Evolutionary conservation across 1,284 basidiomycete genomes (phyloP).

Genomic region (Vanrija pseudolonga): DNA sequence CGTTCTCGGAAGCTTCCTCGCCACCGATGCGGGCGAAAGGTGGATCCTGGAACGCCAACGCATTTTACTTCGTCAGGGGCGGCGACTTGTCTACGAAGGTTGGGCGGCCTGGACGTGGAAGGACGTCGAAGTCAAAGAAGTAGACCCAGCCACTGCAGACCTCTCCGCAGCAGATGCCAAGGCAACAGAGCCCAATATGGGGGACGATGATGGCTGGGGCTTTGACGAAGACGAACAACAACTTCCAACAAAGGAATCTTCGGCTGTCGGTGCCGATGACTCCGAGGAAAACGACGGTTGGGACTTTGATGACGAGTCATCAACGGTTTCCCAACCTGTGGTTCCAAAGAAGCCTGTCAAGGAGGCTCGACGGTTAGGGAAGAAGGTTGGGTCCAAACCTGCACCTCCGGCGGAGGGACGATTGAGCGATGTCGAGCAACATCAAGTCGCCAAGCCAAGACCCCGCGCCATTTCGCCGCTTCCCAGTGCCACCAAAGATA

Average conservation of each 20-base stretch:
- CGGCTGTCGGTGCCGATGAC: not conserved
- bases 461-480: no score
- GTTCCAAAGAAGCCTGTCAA: constrained; percentile 11
- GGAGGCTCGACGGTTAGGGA: constrained; percentile 21
- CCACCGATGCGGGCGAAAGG: constrained; percentile 51
- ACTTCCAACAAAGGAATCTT: not conserved
- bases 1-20: constrained; percentile 40
- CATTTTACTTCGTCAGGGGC: not conserved
- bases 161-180: not conserved
- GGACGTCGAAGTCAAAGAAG: no score
- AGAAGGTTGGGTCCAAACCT: not conserved
- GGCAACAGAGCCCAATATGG: no score
- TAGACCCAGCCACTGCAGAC: not conserved
- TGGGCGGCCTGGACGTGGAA: constrained; percentile 1
- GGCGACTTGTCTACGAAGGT: not conserved
- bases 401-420: not conserved
- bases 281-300: constrained; percentile 37
- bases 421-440: no score
- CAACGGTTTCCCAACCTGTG: not conserved
- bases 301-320: constrained; percentile 47
- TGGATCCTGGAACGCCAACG: constrained; percentile 25
- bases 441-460: no score
- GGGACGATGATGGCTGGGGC: constrained; percentile 28
- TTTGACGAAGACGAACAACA: constrained; percentile 17
- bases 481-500: no score